phyloP scores from a whole-genome alignment of 352 stramenopile species.

The Phytophthora brassicae region DNA sequence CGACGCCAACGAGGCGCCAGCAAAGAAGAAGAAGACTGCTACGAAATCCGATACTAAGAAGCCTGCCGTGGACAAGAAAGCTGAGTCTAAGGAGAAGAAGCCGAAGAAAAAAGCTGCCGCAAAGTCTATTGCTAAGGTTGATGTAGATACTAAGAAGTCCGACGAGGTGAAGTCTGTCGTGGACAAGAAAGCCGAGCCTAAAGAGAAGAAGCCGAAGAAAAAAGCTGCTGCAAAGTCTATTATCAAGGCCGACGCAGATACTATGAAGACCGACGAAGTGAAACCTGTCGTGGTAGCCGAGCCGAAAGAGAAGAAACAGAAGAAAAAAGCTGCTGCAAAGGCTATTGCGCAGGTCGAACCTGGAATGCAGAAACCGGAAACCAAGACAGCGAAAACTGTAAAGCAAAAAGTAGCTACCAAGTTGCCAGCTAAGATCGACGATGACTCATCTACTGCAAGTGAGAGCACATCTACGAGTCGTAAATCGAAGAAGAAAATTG shows the following conservation, averaged over 20 bases:
- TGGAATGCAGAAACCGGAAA: not conserved
- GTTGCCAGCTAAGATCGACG: not conserved
- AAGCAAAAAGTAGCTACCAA: slow-evolving; percentile 30
- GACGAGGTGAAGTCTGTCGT: not conserved
- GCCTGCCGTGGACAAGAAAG: not conserved
- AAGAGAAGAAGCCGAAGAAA: slow-evolving; percentile 19
- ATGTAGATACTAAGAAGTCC: not conserved
- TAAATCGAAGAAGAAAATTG: slow-evolving; percentile 47
- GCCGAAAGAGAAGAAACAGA: too few species aligned
- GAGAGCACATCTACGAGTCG: slow-evolving; percentile 14
- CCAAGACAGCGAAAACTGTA: slow-evolving; percentile 12
- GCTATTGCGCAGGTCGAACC: not conserved
- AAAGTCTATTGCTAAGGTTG: slow-evolving; percentile 8
- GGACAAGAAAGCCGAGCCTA: not conserved
- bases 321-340: not conserved
- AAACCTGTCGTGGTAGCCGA: too few species aligned
- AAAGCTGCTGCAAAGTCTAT: slow-evolving; percentile 7
- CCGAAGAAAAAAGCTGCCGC: slow-evolving; percentile 16
- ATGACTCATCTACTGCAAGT: slow-evolving; percentile 29
- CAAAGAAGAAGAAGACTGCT: slow-evolving; percentile 34
- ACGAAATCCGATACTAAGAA: slow-evolving; percentile 12
- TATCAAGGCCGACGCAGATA: not conserved
- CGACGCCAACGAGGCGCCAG: slow-evolving; percentile 16
- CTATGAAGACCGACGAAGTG: not conserved
- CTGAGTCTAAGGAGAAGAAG: slow-evolving; percentile 2